Conservation (phyloP, 768 basidiomycete genomes). For the Russula sp. region DNA sequence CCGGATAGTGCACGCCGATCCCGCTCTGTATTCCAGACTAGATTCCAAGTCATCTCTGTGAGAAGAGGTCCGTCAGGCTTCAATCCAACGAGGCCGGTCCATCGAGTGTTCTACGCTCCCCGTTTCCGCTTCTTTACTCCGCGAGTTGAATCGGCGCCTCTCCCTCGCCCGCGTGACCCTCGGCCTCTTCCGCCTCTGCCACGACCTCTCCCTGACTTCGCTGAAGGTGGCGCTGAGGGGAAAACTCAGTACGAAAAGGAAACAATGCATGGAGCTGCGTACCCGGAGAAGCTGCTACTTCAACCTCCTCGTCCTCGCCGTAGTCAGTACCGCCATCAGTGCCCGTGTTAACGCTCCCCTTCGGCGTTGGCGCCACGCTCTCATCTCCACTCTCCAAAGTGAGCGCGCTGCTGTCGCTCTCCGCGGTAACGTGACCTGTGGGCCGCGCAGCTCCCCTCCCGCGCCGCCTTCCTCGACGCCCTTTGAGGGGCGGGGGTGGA, state of each 20-base stretch:
- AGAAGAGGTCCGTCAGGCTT: neutral
- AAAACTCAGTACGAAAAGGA: neutral
- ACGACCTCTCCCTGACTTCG: constrained; percentile 13
- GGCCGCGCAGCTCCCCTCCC: constrained; percentile 39
- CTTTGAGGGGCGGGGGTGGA: constrained; percentile 36
- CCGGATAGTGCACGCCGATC: neutral
- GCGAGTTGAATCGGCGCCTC: constrained; percentile 9
- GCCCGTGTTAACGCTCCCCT: constrained; percentile 61
- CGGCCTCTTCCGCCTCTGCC: constrained; percentile 10
- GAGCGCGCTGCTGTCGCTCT: constrained; percentile 78
- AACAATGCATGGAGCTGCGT: neutral
- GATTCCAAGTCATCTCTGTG: neutral
- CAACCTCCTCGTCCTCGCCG: constrained; percentile 54
- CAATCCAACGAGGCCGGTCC: neutral
- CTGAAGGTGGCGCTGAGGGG: constrained; percentile 10
- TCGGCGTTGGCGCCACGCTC: constrained; percentile 47
- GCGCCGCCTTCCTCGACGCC: constrained; percentile 37
- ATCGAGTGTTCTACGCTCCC: neutral
- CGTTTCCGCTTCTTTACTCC: constrained; percentile 17
- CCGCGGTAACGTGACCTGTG: constrained; percentile 71
- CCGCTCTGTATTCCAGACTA: neutral
- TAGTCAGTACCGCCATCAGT: constrained; percentile 67
- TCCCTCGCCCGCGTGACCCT: constrained; percentile 13
- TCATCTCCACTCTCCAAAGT: constrained; percentile 82
- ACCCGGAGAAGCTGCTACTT: constrained; percentile 27